A percentile compares a stretch with the other conserved stretches of the same genome.
phyloP scores from a whole-genome alignment of 192 early-diverging fungal genomes.

The Umbelopsis sp. region DNA sequence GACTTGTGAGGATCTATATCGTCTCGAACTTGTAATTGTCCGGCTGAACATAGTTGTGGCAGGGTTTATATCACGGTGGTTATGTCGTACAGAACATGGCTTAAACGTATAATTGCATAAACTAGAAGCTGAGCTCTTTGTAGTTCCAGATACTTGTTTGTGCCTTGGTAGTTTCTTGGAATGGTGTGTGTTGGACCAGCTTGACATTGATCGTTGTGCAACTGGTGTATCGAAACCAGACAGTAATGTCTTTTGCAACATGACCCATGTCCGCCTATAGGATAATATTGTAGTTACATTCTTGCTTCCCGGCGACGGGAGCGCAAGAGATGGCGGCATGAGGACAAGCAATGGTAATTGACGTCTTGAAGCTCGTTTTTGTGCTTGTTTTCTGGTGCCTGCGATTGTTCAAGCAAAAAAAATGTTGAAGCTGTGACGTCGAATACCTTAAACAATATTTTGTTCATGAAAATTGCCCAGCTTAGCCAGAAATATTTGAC shows the following conservation, averaged over 20 bases:
- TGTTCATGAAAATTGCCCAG: too few species aligned
- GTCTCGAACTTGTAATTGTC: neutral
- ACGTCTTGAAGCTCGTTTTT: constrained; percentile 14
- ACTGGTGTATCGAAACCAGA: constrained; percentile 10
- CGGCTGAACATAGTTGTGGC: neutral
- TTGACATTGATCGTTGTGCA: constrained; percentile 1
- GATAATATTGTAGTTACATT: constrained; percentile 17
- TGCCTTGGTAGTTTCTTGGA: neutral
- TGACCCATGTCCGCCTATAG: constrained; percentile 22
- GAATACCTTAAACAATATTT: too few species aligned
- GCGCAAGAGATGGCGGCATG: constrained; percentile 21
- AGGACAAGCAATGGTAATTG: constrained; percentile 7
- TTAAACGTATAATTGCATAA: neutral
- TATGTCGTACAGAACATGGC: neutral
- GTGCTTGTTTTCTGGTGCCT: constrained; percentile 17
- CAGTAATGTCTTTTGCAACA: constrained; percentile 18
- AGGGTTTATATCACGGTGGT: neutral
- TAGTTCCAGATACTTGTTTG: neutral
- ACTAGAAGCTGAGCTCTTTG: neutral
- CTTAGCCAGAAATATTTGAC: too few species aligned
- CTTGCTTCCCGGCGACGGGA: constrained; percentile 22
- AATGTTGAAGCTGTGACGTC: constrained; percentile 3
- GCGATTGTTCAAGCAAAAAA: constrained; percentile 22
- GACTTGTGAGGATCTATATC: neutral
- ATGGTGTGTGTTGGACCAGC: constrained; percentile 6